Base-by-base conservation (phyloP, 108 stramenopile species). In the Pelagomonas calceolata region DNA sequence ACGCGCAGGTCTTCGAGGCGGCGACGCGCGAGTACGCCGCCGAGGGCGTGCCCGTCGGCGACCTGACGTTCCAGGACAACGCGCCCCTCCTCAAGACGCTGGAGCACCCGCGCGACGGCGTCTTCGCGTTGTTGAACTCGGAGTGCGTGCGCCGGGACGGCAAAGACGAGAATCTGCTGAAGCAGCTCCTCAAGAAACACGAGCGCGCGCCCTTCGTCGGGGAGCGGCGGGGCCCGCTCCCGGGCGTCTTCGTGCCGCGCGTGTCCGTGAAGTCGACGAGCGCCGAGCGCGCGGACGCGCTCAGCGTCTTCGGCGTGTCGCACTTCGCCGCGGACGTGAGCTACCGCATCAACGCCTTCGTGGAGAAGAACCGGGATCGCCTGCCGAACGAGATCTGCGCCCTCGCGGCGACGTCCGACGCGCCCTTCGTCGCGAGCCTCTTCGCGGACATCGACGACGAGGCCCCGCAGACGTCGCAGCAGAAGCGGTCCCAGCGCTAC, bases 321-420 rank as follows among this genome's bases (percentile, higher is more conserved):
- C 75, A 76, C 51, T 76, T 71, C 71, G 75, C 75, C 29, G 70
- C 66, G 0, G 66, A 66, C 31, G 75, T 76, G 37, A 21, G 30
- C 0, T 79, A 79, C 68, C 51, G 60, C 14, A 63, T 79, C 30
- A 34, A 32, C 36, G 71, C 32, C 37, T 79, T 79, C 66, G 63
- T 73, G 12, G 73, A 79, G n/a, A 79, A 79, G 65, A 79, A 79
- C 30, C 46, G 69, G 30, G 78, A 79, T 36, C 69, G 72, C 21
- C 31, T 79, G 10, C 78, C 73, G 37, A 29, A 68, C 14, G 78
- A 79, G 32, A 69, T 69, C 26, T 29, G 33, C 32, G 69, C 34
- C 29, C 51, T 75, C 17, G 18, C 75, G 17, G 36, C 37, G 14
- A 14, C 51, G 32, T 71, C 74, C 32, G n/a, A 21, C 3, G 16